phyloP scores from a whole-genome alignment of 345 rosid genomes.

The Jatropha curcas region DNA sequence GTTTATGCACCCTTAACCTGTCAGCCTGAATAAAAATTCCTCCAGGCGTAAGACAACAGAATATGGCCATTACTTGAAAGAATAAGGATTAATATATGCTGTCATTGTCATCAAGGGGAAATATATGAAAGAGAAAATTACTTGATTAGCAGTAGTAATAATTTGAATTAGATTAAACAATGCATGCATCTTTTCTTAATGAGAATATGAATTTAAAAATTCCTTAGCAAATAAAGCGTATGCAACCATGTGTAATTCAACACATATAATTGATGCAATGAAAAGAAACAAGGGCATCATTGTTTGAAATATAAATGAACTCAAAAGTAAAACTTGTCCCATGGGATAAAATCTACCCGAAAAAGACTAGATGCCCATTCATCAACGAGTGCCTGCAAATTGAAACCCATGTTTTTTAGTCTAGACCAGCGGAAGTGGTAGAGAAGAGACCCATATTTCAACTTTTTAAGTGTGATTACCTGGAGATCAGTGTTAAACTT shows the following conservation, averaged over 20 bases:
- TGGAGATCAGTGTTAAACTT: constrained; percentile 84
- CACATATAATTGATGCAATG: background rate
- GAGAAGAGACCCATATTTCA: constrained; percentile 1
- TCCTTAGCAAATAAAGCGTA: background rate
- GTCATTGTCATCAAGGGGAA: no score
- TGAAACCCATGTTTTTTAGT: constrained; percentile 27
- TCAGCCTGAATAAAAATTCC: no score
- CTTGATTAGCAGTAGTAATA: background rate
- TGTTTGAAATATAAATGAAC: background rate
- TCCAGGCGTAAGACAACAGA: no score
- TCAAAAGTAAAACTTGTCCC: background rate
- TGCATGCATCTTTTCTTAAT: background rate
- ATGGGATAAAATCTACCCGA: constrained; percentile 52
- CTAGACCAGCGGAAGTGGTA: constrained; percentile 4
- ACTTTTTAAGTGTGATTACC: constrained; percentile 32
- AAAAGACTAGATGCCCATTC: constrained; percentile 98
- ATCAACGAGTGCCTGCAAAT: constrained; percentile 83
- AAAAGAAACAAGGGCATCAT: background rate
- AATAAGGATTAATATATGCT: no score
- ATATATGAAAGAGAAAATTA: background rate
- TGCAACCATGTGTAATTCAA: background rate
- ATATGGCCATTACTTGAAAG: no score
- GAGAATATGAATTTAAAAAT: background rate
- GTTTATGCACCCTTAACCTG: no score
- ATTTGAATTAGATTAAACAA: background rate